Evolutionary conservation across 257 asterid genomes (phyloP), one percentile per base, ranked within the genome.

Genomic region (Apocynum venetum): DNA sequence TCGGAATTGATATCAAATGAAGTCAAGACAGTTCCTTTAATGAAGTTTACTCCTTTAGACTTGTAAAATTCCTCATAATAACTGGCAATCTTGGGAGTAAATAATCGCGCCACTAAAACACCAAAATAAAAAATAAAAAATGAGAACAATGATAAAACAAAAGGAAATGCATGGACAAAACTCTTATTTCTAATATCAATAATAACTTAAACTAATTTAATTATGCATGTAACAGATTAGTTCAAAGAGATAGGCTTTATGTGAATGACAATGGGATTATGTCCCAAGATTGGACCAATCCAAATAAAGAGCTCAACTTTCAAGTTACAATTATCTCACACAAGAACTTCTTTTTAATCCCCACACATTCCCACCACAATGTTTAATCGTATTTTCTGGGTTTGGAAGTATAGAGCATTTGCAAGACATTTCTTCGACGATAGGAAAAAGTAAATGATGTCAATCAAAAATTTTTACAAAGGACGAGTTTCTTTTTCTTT

Each of bases 1-100:
- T 88, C 91, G 51, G 93, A 72, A 85, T 86, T 87, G 51, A 90
- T 83, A 82, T 96, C 98, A 72, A 96, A 93, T 70, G 99, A 96
- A 77, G 97, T 79, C 90, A 93, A 80, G 56, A 90, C 93, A 35
- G 96, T 93, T 85, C 98, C 99, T 88, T 93, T 96, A 74, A 88
- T 80, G 76, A 96, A 96, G 79, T 87, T 88, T 82, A 96, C 97
- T 77, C 99, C 99, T 89, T 89, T 91, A 72, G 98, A 87, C 92
- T 87, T 78, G 87, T 91, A 96, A 84, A 85, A 96, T 41, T 96
- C 97, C 89, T 96, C 99, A 65, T 96, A 93, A 86, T 84, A 91
- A 76, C 87, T 84, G 48, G 99, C 96, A 80, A 96, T 89, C 86
- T 89, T 89, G 53, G 97, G 84, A 49, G 97, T 91, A 82, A 93